phyloP scores from a whole-genome alignment of 2,329 filamentous ascomycete genomes.

The Aureobasidium vineae region DNA sequence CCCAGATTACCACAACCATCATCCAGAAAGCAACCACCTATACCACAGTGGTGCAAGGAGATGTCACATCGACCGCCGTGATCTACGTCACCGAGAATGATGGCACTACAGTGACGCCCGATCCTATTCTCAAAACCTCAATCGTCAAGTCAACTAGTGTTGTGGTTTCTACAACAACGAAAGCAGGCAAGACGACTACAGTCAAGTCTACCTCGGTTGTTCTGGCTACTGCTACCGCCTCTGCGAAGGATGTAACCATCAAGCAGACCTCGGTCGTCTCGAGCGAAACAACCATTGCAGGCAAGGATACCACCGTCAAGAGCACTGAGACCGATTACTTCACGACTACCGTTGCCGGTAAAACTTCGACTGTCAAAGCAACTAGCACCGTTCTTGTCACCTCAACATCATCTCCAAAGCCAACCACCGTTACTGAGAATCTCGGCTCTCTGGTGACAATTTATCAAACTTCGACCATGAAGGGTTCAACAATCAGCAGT shows the following conservation, averaged over 20 bases:
- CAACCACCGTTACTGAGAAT: constrained; percentile 29
- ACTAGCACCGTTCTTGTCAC: constrained; percentile 30
- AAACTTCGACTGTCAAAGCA: constrained; percentile 30
- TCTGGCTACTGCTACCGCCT: constrained; percentile 27
- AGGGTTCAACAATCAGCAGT: constrained; percentile 36
- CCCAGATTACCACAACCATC: constrained; percentile 16
- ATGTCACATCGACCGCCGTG: constrained; percentile 31
- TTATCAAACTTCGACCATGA: constrained; percentile 33
- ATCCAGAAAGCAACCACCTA: constrained; percentile 33
- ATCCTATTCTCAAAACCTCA: constrained; percentile 32
- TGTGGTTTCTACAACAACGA: constrained; percentile 27
- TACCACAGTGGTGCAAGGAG: constrained; percentile 32
- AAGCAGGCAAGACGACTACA: constrained; percentile 27
- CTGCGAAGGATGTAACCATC: constrained; percentile 26
- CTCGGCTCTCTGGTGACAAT: constrained; percentile 32
- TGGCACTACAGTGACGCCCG: constrained; percentile 39
- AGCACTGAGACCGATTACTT: constrained; percentile 28
- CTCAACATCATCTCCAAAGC: constrained; percentile 31
- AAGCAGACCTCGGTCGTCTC: constrained; percentile 24
- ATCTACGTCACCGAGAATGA: constrained; percentile 36
- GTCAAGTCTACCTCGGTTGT: constrained; percentile 30
- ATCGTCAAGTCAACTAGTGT: constrained; percentile 32
- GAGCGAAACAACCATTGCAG: constrained; percentile 25
- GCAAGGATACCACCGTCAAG: constrained; percentile 28
- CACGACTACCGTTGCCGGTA: constrained; percentile 30